Evolutionary conservation across 2,329 filamentous ascomycete species (phyloP).

Genomic region (Verticillium nonalfalfae): DNA sequence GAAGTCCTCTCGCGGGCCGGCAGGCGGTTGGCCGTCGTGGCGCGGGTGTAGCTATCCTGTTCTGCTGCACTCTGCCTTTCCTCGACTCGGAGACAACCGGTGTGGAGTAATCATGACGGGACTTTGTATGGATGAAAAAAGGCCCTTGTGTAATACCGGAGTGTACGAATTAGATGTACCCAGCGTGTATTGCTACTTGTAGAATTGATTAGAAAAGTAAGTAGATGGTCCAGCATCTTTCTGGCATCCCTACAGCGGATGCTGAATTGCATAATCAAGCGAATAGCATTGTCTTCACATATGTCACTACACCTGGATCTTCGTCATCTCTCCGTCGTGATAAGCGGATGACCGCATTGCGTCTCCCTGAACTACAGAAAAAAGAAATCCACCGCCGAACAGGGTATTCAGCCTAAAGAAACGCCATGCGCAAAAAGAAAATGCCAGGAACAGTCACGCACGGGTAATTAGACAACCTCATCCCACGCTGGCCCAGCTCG

Average conservation of each 20-base stretch:
- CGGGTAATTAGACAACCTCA: neutral
- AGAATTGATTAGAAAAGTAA: neutral
- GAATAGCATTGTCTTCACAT: neutral
- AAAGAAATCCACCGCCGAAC: neutral
- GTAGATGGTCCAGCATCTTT: neutral
- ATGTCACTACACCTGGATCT: no score
- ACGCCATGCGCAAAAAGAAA: neutral
- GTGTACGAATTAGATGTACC: neutral
- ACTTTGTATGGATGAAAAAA: neutral
- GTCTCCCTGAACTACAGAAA: neutral
- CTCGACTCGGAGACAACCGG: no score
- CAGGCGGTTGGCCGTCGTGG: neutral
- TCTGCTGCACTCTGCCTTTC: no score
- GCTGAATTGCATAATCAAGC: neutral
- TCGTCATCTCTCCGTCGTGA: no score
- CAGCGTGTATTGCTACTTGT: neutral
- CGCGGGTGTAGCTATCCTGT: neutral
- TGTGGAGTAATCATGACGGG: no score
- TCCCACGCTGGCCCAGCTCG: neutral
- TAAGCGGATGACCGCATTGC: no score
- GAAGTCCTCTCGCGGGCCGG: conserved; percentile 5
- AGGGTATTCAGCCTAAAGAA: neutral
- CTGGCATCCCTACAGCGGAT: neutral
- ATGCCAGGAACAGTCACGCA: neutral
- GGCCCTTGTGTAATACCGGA: neutral